Base-by-base conservation (phyloP, 352 stramenopile species). In the Globisporangium uncinulatum region DNA sequence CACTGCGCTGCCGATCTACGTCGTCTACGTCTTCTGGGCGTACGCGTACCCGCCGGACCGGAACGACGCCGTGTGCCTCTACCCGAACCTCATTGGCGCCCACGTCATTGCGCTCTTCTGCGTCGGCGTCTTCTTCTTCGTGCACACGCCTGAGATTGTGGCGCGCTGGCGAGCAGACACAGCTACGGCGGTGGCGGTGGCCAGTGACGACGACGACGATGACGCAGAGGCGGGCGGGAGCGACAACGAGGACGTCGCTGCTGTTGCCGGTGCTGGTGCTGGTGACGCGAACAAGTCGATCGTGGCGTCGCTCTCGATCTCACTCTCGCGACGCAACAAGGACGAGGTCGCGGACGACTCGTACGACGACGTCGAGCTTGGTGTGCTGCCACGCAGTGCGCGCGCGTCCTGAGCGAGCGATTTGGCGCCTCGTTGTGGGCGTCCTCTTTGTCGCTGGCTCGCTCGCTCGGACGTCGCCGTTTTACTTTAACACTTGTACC, bases 41-140 rank as follows among this genome's bases (percentile, higher is more conserved):
- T 90, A 86, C 57, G 67, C 69, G 51, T 93, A 77, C 60, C 81
- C 79, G 10, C 86, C 80, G 9, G 70, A 85, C 49, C 74, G 77
- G 13, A 88, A 91, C 62, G 71, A 90, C 64, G 70, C 86, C 65
- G 71, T 80, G 58, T 93, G 83, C 55, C 76, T 91, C 56, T 89
- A 87, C 64, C 76, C 83, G 11, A 91, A 87, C 59, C 51, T 91
- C 21, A 71, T 90, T 20, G 78, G 77, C 34, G 81, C 83, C 8
- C 79, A 93, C 66, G 57, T 91, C 55, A 92, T 93, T 50, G 73
- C 83, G 53, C 66, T 91, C 47, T 91, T 91, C 47, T 93, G 83
- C 58, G 69, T 93, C 39, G 77, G 79, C 52, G 80, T 91, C 13
- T 93, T 93, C 59, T 77, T 88, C 61, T 89, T 88, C 57, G 76